Conservation (phyloP, 202 grass and related monocot genomes). For the Eragrostis tef region DNA sequence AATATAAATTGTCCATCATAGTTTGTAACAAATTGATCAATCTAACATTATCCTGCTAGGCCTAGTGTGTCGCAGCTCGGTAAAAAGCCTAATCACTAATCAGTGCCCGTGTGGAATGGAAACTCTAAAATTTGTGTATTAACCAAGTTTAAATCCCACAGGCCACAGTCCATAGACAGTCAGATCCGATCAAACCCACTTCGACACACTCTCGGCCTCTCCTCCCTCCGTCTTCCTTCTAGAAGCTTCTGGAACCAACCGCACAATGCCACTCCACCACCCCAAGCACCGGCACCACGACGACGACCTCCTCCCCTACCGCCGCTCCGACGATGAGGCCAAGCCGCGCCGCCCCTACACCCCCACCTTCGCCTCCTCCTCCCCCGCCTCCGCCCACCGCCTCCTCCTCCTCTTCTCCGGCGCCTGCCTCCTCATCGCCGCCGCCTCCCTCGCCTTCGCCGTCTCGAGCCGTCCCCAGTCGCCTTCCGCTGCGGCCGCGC, state of each 20-base stretch:
- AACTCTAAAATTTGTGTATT: neutral
- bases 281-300: constrained; percentile 55
- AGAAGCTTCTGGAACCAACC: constrained; percentile 47
- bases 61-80: too few relatives aligned
- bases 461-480: constrained; percentile 38
- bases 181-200: constrained; percentile 53
- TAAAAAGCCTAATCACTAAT: too few relatives aligned
- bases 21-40: too few relatives aligned
- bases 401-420: constrained; percentile 62
- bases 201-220: neutral
- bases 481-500: constrained; percentile 76
- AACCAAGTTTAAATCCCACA: constrained; percentile 32
- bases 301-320: constrained; percentile 53
- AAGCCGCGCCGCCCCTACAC: constrained; percentile 70
- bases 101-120: too few relatives aligned
- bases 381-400: constrained; percentile 33
- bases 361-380: constrained; percentile 6
- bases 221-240: neutral
- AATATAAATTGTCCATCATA: too few relatives aligned
- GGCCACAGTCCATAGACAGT: neutral
- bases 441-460: constrained; percentile 59
- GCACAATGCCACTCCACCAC: constrained; percentile 55
- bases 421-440: constrained; percentile 62
- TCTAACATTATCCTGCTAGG: too few relatives aligned
- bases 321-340: constrained; percentile 60